These are phyloP conservation scores for Panaeolus papilionaceus DNA, from an alignment of 768 basidiomycete species.

Conservation along the genomic window DNA sequence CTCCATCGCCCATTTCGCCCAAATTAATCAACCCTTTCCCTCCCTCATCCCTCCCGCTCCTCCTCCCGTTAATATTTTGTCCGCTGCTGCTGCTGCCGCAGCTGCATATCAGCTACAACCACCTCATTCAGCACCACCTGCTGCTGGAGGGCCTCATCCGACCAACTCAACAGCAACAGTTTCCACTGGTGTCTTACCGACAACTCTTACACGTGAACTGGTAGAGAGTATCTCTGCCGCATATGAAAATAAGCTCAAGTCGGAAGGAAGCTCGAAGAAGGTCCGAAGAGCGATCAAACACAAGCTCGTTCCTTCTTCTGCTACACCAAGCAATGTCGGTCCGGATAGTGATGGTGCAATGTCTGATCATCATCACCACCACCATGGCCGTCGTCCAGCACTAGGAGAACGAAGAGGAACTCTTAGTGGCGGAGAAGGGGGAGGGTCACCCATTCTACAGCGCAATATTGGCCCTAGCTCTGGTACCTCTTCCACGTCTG, in stretches of 20 bases:
- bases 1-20: conserved; percentile 25
- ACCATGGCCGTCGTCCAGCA: not conserved
- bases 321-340: not conserved
- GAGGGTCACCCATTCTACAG: not conserved
- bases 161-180: not conserved
- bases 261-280: conserved; percentile 55
- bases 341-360: conserved; percentile 2
- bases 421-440: conserved; percentile 32
- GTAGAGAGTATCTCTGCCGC: conserved; percentile 53
- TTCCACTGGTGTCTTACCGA: not conserved
- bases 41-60: conserved; percentile 29
- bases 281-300: conserved; percentile 67
- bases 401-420: conserved; percentile 30
- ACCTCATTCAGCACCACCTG: not conserved
- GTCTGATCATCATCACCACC: not conserved
- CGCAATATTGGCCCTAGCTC: conserved; percentile 2
- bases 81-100: conserved; percentile 21
- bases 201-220: conserved; percentile 46
- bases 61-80: conserved; percentile 25
- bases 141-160: not conserved
- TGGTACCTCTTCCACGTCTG: conserved; percentile 3
- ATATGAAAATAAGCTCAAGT: conserved; percentile 50
- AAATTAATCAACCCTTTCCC: conserved; percentile 4
- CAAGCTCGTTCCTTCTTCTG: conserved; percentile 55
- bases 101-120: conserved; percentile 20